A percentile compares a stretch with the other conserved stretches of the same genome.
phyloP scores from a whole-genome alignment of 805 yeast species.

The Suhomyces kilbournensis region DNA sequence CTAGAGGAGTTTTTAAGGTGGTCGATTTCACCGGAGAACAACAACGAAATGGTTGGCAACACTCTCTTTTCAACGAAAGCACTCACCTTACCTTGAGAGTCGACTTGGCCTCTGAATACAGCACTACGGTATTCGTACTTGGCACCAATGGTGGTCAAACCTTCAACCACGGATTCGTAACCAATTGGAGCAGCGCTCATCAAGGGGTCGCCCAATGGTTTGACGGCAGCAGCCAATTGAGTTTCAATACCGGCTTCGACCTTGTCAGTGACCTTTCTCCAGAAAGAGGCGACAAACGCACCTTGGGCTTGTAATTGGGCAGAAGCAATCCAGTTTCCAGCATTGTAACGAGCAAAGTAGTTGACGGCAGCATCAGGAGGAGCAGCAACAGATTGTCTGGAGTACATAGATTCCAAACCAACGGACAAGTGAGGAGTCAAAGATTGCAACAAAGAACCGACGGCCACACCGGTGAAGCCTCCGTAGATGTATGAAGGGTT shows the following conservation, averaged over 20 bases:
- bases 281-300: slow-evolving; percentile 81
- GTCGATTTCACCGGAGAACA: slow-evolving; percentile 91
- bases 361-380: slow-evolving; percentile 86
- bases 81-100: slow-evolving; percentile 85
- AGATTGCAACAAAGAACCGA: slow-evolving; percentile 86
- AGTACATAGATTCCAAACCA: slow-evolving; percentile 91
- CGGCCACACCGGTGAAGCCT: slow-evolving; percentile 85
- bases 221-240: slow-evolving; percentile 70
- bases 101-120: slow-evolving; percentile 91
- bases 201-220: slow-evolving; percentile 70
- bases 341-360: slow-evolving; percentile 84
- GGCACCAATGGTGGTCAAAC: slow-evolving; percentile 91
- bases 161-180: slow-evolving; percentile 82
- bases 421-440: slow-evolving; percentile 78
- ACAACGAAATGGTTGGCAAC: slow-evolving; percentile 82
- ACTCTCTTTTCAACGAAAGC: slow-evolving; percentile 91
- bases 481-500: slow-evolving; percentile 81
- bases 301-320: slow-evolving; percentile 95
- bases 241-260: slow-evolving; percentile 95
- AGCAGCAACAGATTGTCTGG: slow-evolving; percentile 66
- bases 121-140: slow-evolving; percentile 97
- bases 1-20: slow-evolving; percentile 69
- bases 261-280: slow-evolving; percentile 88
- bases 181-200: slow-evolving; percentile 77
- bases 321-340: slow-evolving; percentile 88